Conservation (phyloP, 2,329 filamentous ascomycete genomes). For the Chaetomium globosum region DNA sequence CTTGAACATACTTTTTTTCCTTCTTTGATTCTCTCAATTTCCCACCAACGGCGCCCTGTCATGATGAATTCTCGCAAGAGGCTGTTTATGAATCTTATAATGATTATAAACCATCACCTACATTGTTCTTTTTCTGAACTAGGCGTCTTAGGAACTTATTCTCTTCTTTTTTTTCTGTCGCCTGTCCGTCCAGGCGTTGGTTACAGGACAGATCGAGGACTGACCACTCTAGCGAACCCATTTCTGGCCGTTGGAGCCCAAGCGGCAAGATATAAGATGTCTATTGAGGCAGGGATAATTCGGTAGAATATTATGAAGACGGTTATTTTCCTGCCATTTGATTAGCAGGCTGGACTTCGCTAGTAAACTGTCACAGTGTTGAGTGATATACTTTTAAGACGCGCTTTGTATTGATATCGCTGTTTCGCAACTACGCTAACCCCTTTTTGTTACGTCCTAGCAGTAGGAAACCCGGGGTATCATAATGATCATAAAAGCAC, state of each 20-base stretch:
- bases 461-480: constrained; percentile 25
- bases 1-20: background rate
- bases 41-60: background rate
- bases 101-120: constrained; percentile 35
- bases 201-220: background rate
- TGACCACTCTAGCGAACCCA: background rate
- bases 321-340: background rate
- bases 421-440: background rate
- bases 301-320: background rate
- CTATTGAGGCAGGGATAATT: background rate
- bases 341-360: too few relatives aligned
- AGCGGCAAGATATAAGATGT: background rate
- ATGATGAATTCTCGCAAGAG: constrained; percentile 34
- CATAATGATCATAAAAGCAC: constrained; percentile 13
- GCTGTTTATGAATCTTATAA: constrained; percentile 33
- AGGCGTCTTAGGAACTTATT: background rate
- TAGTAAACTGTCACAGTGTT: background rate
- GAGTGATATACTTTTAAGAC: background rate
- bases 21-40: background rate
- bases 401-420: background rate
- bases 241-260: too few relatives aligned
- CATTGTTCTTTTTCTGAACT: constrained; percentile 33
- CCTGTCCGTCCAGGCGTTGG: background rate
- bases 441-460: background rate
- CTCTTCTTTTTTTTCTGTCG: background rate